A percentile compares a stretch with the other conserved stretches of the same genome.
phyloP scores from a whole-genome alignment of 2,329 filamentous ascomycete genomes.

The Akanthomyces dipterigenus region DNA sequence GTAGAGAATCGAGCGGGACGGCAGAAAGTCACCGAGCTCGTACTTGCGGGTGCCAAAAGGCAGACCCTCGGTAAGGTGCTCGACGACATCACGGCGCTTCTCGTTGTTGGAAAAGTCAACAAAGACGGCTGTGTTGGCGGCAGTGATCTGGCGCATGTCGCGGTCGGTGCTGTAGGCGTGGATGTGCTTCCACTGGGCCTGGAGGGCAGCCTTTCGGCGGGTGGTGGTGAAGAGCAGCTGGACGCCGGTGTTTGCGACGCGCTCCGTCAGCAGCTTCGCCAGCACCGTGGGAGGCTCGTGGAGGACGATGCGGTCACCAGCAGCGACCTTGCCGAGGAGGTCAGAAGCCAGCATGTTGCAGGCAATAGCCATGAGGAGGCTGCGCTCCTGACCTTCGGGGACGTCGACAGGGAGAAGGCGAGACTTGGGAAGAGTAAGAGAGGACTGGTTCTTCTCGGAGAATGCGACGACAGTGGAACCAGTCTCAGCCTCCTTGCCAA shows the following conservation, averaged over 20 bases:
- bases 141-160: conserved; percentile 9
- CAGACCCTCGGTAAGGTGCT: conserved; percentile 7
- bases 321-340: conserved; percentile 3
- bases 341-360: conserved; percentile 9
- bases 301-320: conserved; percentile 10
- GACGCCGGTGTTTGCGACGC: conserved; percentile 2
- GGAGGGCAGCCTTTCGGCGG: conserved; percentile 3
- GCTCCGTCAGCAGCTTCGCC: conserved; percentile 6
- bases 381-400: conserved; percentile 5
- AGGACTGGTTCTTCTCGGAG: conserved; percentile 11
- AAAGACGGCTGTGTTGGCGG: conserved; percentile 10
- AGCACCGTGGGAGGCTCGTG: conserved; percentile 10
- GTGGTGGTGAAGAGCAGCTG: conserved; percentile 11
- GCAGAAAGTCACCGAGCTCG: conserved; percentile 9
- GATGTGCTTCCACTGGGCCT: conserved; percentile 10
- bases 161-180: conserved; percentile 10
- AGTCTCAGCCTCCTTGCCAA: conserved; percentile 8
- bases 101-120: conserved; percentile 9
- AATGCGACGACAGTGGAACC: conserved; percentile 3
- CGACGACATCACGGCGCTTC: conserved; percentile 10
- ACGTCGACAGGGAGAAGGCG: conserved; percentile 9
- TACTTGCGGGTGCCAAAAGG: conserved; percentile 11
- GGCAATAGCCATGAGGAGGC: conserved; percentile 9
- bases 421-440: conserved; percentile 4
- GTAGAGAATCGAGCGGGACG: conserved; percentile 10